A percentile compares a stretch with the other conserved stretches of the same genome.
phyloP scores from a whole-genome alignment of 2,329 filamentous ascomycete species.

The Cladosporium austrohemisphaericum region DNA sequence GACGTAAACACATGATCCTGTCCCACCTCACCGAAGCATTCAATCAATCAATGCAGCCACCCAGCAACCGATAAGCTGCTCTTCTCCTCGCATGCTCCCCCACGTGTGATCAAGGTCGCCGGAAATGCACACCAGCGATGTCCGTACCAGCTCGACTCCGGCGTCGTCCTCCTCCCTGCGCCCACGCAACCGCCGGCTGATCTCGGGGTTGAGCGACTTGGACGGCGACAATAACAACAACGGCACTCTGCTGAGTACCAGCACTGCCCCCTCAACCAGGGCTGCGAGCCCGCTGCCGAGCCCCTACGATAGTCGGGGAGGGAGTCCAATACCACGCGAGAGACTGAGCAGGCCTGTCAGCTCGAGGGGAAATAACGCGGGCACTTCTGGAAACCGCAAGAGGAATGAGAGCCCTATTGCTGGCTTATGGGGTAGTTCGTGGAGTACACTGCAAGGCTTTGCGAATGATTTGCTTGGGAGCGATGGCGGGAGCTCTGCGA shows the following conservation, averaged over 20 bases:
- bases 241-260: constrained; percentile 30
- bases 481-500: constrained; percentile 29
- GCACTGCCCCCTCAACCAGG: constrained; percentile 29
- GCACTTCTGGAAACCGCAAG: neutral
- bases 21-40: neutral
- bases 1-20: neutral
- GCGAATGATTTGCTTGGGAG: constrained; percentile 47
- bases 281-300: constrained; percentile 10
- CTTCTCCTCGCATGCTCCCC: neutral
- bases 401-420: constrained; percentile 30
- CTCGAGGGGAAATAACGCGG: constrained; percentile 10
- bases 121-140: constrained; percentile 31
- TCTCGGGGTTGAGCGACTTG: constrained; percentile 46
- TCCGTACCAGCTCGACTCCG: constrained; percentile 29
- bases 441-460: constrained; percentile 47
- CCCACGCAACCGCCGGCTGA: constrained; percentile 45
- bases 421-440: constrained; percentile 47
- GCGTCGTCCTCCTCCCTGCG: constrained; percentile 43
- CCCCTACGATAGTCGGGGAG: constrained; percentile 8
- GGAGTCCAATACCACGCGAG: constrained; percentile 13
- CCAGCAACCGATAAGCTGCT: neutral
- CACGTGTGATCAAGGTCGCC: constrained; percentile 14
- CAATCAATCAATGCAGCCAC: constrained; percentile 12
- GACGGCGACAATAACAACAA: constrained; percentile 34
- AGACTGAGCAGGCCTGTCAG: constrained; percentile 9